These are phyloP conservation scores for Dothiorella sarmentorum DNA, from an alignment of 2,329 filamentous ascomycete genomes.

Conservation along the genomic window DNA sequence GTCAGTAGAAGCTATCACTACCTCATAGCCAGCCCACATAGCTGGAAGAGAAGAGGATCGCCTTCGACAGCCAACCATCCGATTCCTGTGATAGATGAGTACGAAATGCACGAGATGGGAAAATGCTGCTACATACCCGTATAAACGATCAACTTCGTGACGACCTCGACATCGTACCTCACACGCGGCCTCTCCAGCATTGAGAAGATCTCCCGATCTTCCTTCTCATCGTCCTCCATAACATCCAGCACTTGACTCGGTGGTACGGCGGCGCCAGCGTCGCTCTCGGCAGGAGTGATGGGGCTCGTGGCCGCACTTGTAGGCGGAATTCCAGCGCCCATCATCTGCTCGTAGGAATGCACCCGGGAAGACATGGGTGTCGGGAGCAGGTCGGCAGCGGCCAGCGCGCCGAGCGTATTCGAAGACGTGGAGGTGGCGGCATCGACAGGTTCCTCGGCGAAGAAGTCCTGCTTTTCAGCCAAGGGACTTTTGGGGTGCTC, in stretches of 20 bases:
- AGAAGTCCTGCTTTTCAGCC: slow-evolving; percentile 15
- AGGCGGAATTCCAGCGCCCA: slow-evolving; percentile 57
- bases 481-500: slow-evolving; percentile 28
- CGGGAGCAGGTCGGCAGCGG: slow-evolving; percentile 45
- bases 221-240: slow-evolving; percentile 29
- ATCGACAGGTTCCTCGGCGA: slow-evolving; percentile 24
- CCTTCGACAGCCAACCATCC: slow-evolving; percentile 74
- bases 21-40: slow-evolving; percentile 47
- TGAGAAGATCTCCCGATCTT: slow-evolving; percentile 70
- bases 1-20: too few relatives aligned
- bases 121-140: slow-evolving; percentile 58
- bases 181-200: slow-evolving; percentile 81
- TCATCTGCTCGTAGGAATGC: slow-evolving; percentile 67
- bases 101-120: not conserved
- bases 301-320: slow-evolving; percentile 32
- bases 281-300: slow-evolving; percentile 17
- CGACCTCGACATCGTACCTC: slow-evolving; percentile 96
- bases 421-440: slow-evolving; percentile 23
- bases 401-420: slow-evolving; percentile 32
- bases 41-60: slow-evolving; percentile 70
- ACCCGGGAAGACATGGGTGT: slow-evolving; percentile 48
- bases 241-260: slow-evolving; percentile 19
- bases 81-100: slow-evolving; percentile 57
- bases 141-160: slow-evolving; percentile 95
- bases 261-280: slow-evolving; percentile 24